Conservation (phyloP, 805 yeast genomes). For the Yamadazyma kitorensis region DNA sequence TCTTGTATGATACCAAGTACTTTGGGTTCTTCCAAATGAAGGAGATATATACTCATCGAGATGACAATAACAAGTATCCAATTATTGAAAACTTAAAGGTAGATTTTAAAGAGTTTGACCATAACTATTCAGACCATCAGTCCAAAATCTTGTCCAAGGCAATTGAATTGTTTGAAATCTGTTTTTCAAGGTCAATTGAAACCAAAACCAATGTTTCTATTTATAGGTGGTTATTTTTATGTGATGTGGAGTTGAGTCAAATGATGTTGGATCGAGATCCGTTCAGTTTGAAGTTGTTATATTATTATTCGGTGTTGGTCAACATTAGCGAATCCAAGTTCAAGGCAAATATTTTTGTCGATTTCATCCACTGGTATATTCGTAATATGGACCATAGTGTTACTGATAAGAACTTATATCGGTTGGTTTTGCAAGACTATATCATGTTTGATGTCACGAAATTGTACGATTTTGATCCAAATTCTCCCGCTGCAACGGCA, state of each 20-base stretch:
- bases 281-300: conserved; percentile 23
- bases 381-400: too few relatives aligned
- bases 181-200: conserved; percentile 1
- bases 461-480: too few relatives aligned
- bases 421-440: too few relatives aligned
- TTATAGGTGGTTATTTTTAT: conserved; percentile 23
- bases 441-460: too few relatives aligned
- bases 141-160: background rate
- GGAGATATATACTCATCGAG: conserved; percentile 1
- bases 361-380: too few relatives aligned
- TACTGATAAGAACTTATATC: too few relatives aligned
- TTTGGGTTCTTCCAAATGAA: conserved; percentile 3
- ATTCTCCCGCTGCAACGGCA: too few relatives aligned
- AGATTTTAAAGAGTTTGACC: background rate
- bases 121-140: background rate
- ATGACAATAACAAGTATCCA: background rate
- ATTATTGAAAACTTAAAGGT: background rate
- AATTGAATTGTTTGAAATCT: background rate
- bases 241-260: conserved; percentile 15
- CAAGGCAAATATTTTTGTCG: too few relatives aligned
- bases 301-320: conserved; percentile 16
- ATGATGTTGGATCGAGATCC: conserved; percentile 16
- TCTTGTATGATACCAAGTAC: conserved; percentile 3
- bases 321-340: background rate
- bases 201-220: conserved; percentile 15